Percentiles rank a stretch among this genome's conserved stretches.
These are phyloP conservation scores for Picochlorum sp. DNA, from an alignment of 139 green algal species.

Conservation along the genomic window DNA sequence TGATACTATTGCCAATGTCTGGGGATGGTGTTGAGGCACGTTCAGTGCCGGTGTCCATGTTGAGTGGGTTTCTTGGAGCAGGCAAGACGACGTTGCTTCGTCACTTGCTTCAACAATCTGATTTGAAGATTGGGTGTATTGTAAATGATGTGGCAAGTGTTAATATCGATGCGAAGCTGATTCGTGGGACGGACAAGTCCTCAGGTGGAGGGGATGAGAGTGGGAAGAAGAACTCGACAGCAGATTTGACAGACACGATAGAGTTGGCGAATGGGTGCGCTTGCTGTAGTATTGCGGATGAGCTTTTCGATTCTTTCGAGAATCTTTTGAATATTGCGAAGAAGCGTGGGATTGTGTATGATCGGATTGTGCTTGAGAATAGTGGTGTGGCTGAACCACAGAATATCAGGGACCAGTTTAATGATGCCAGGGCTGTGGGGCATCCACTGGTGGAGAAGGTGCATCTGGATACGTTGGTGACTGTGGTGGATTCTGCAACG, in stretches of 20 bases:
- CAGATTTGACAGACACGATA: conserved; percentile 84
- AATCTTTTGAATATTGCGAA: conserved; percentile 69
- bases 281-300: conserved; percentile 82
- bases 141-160: conserved; percentile 89
- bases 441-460: conserved; percentile 64
- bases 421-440: conserved; percentile 50
- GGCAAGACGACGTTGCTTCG: conserved; percentile 88
- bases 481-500: conserved; percentile 52
- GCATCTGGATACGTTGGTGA: conserved; percentile 77
- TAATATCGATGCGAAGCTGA: conserved; percentile 93
- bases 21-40: background rate
- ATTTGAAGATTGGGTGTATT: conserved; percentile 83
- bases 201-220: no score
- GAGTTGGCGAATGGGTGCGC: conserved; percentile 90
- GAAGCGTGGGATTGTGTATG: conserved; percentile 56
- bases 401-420: conserved; percentile 85
- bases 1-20: background rate
- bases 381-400: conserved; percentile 85
- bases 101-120: conserved; percentile 70
- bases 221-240: conserved; percentile 14
- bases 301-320: conserved; percentile 83
- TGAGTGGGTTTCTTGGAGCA: conserved; percentile 68
- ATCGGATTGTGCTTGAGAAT: conserved; percentile 86
- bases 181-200: conserved; percentile 29
- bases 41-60: conserved; percentile 62